phyloP scores from a whole-genome alignment of 331 rosid genomes.

The Quercus tomentella region DNA sequence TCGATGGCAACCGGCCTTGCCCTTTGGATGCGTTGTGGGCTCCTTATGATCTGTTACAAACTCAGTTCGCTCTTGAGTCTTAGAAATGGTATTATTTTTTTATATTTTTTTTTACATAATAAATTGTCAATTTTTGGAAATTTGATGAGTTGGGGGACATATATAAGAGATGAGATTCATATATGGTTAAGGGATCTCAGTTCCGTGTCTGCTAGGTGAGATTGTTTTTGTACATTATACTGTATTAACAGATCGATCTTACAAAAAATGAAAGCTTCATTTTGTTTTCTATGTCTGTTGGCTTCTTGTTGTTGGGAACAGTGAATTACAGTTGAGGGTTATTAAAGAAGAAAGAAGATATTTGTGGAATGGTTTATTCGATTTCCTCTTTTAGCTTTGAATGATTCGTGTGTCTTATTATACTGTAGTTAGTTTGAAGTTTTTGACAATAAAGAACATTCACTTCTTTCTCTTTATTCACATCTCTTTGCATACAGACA shows the following conservation, averaged over 20 bases:
- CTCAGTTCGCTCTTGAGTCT: slow-evolving; percentile 58
- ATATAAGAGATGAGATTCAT: background rate
- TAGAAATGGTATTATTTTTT: background rate
- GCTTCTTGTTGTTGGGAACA: background rate
- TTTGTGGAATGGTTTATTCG: background rate
- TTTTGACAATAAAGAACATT: too few relatives aligned
- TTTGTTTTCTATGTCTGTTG: too few relatives aligned
- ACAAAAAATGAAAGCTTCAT: background rate
- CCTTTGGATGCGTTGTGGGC: slow-evolving; percentile 92
- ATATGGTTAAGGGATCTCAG: background rate
- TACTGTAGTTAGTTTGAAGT: too few relatives aligned
- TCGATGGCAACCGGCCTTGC: slow-evolving; percentile 76
- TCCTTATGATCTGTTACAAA: slow-evolving; percentile 75
- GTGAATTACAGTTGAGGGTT: background rate
- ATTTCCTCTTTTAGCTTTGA: background rate
- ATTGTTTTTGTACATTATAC: slow-evolving; percentile 14
- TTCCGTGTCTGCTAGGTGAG: background rate
- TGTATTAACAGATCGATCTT: slow-evolving; percentile 6
- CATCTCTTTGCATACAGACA: too few relatives aligned
- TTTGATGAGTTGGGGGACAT: background rate
- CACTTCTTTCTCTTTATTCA: too few relatives aligned
- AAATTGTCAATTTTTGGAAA: background rate
- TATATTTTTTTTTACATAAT: background rate
- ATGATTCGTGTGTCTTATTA: background rate
- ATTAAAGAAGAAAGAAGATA: background rate